Conservation (phyloP, 805 yeast species). For the Candida boleticola region DNA sequence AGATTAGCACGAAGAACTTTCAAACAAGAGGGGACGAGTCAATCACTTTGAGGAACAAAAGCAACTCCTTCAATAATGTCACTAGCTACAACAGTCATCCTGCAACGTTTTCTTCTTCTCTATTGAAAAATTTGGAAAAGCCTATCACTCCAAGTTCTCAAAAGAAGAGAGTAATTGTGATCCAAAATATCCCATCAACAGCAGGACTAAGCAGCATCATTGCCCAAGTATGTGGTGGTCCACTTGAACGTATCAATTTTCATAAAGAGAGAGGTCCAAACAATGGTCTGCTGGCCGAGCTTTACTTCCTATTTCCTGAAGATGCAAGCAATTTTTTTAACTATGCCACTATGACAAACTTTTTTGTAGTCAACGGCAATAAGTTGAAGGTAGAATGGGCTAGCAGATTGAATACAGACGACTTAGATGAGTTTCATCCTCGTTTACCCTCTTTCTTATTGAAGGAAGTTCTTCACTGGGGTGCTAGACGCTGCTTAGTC, state of each 20-base stretch:
- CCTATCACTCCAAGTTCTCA: background rate
- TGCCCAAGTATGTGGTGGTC: conserved; percentile 65
- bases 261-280: conserved; percentile 7
- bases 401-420: conserved; percentile 19
- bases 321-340: conserved; percentile 55
- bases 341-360: conserved; percentile 47
- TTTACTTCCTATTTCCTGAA: conserved; percentile 51
- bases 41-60: no score
- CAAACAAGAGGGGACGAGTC: no score
- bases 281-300: conserved; percentile 27
- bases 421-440: conserved; percentile 16
- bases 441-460: conserved; percentile 20
- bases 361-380: conserved; percentile 59
- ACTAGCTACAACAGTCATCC: background rate
- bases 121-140: background rate
- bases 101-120: background rate
- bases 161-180: conserved; percentile 26
- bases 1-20: background rate
- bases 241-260: conserved; percentile 51
- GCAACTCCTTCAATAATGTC: no score
- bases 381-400: conserved; percentile 51
- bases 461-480: conserved; percentile 35
- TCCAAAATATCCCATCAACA: conserved; percentile 37
- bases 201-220: conserved; percentile 52
- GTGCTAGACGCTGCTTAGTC: conserved; percentile 58